Conservation (phyloP, 331 rosid species). For the Telfairia occidentalis region DNA sequence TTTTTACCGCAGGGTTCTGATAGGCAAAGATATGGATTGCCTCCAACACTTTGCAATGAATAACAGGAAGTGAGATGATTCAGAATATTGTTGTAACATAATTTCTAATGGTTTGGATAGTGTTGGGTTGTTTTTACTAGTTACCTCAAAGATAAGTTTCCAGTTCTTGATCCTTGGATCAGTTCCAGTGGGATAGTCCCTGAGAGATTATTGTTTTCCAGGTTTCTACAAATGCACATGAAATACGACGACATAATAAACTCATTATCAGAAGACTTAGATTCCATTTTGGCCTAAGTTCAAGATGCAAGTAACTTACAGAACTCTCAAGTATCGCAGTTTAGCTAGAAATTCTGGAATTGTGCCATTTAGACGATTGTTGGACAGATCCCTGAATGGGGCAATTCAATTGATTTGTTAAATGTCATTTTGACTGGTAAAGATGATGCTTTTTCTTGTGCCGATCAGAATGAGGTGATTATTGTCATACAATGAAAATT, state of each 20-base stretch:
- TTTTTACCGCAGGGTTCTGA: slow-evolving; percentile 22
- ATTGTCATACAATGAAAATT: background rate
- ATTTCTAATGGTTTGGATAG: background rate
- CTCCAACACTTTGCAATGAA: slow-evolving; percentile 24
- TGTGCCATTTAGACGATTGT: slow-evolving; percentile 32
- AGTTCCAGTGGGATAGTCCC: slow-evolving; percentile 35
- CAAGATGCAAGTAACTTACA: slow-evolving; percentile 30
- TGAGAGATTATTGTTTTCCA: slow-evolving; percentile 34
- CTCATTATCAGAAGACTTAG: background rate
- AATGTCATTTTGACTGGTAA: background rate
- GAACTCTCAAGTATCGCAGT: slow-evolving; percentile 22
- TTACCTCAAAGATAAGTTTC: slow-evolving; percentile 39
- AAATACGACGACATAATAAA: background rate
- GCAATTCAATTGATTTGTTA: slow-evolving; percentile 1
- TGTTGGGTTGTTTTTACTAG: background rate
- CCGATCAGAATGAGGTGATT: background rate
- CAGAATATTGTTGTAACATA: background rate
- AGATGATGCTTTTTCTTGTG: background rate
- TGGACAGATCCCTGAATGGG: slow-evolving; percentile 49
- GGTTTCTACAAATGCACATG: slow-evolving; percentile 31
- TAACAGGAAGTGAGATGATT: slow-evolving; percentile 1
- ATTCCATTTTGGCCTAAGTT: background rate
- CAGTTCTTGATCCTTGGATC: slow-evolving; percentile 23
- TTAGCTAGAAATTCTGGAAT: slow-evolving; percentile 38
- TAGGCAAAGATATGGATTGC: slow-evolving; percentile 29